Evolutionary conservation across 2,329 filamentous ascomycete genomes (phyloP).

Genomic region (Albifimbria verrucaria): DNA sequence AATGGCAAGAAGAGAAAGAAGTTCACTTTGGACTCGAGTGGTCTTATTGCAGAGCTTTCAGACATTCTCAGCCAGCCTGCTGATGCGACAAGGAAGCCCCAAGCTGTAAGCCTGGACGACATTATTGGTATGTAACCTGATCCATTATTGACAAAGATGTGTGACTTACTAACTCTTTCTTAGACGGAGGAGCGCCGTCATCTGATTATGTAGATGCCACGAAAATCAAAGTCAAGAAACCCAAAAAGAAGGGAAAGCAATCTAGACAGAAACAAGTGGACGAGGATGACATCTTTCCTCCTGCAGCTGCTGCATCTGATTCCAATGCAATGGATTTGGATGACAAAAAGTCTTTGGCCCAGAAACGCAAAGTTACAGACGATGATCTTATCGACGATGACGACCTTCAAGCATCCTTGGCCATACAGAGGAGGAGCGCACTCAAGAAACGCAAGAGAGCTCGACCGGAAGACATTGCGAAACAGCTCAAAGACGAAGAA

Average conservation of each 20-base stretch:
- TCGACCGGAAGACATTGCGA: constrained; percentile 82
- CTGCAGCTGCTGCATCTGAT: constrained; percentile 31
- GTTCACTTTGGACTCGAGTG: constrained; percentile 81
- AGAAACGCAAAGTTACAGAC: constrained; percentile 64
- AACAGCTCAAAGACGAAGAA: constrained; percentile 68
- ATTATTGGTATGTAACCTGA: constrained; percentile 46
- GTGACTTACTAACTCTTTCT: constrained; percentile 9
- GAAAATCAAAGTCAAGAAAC: constrained; percentile 89
- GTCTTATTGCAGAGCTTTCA: constrained; percentile 62
- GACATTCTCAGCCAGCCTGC: constrained; percentile 51
- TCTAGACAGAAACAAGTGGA: constrained; percentile 67
- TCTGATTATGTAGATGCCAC: constrained; percentile 89
- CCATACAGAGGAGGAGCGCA: constrained; percentile 75
- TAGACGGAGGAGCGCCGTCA: constrained; percentile 32
- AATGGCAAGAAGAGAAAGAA: constrained; percentile 82
- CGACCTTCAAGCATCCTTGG: constrained; percentile 81
- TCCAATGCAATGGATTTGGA: constrained; percentile 75
- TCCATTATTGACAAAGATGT: background rate
- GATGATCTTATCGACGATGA: constrained; percentile 84
- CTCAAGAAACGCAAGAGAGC: constrained; percentile 90
- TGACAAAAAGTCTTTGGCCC: constrained; percentile 41
- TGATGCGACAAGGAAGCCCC: constrained; percentile 58
- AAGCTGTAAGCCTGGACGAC: constrained; percentile 79
- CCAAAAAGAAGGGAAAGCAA: constrained; percentile 88
- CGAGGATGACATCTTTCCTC: constrained; percentile 57